Evolutionary conservation across 148 eudicot species (phyloP).

Genomic region (Polygonum aviculare): DNA sequence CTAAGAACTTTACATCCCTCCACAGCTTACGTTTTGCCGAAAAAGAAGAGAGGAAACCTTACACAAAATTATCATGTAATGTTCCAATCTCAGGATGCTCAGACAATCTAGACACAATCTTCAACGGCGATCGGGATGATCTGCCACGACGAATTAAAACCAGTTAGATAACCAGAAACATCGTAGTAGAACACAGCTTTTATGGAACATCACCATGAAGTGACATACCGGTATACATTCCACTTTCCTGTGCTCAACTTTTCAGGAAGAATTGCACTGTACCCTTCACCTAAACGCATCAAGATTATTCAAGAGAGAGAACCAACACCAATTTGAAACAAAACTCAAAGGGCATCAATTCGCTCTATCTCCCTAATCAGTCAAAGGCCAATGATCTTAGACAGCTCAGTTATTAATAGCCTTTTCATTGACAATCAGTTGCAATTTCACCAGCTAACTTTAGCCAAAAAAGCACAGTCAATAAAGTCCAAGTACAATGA

Average conservation of each 20-base stretch:
- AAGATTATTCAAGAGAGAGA: too few species aligned
- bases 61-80: constrained; percentile 88
- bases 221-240: constrained; percentile 79
- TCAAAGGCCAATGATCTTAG: too few species aligned
- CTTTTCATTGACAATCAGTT: too few species aligned
- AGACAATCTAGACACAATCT: constrained; percentile 58
- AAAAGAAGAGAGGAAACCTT: constrained; percentile 25
- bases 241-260: constrained; percentile 86
- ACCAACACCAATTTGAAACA: not conserved
- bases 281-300: constrained; percentile 42
- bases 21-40: not conserved
- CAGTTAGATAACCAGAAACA: not conserved
- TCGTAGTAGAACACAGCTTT: not conserved
- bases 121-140: constrained; percentile 68
- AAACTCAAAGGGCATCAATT: not conserved
- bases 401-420: too few species aligned
- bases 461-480: not conserved
- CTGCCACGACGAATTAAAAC: constrained; percentile 31
- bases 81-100: constrained; percentile 84
- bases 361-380: not conserved
- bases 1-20: not conserved
- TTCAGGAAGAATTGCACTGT: constrained; percentile 89
- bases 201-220: constrained; percentile 6
- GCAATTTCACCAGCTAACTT: too few species aligned
- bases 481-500: not conserved